A percentile compares a stretch with the other conserved stretches of the same genome.
Evolutionary conservation across 2,329 filamentous ascomycete genomes (phyloP).

Genomic region (Fonsecaea monophora): DNA sequence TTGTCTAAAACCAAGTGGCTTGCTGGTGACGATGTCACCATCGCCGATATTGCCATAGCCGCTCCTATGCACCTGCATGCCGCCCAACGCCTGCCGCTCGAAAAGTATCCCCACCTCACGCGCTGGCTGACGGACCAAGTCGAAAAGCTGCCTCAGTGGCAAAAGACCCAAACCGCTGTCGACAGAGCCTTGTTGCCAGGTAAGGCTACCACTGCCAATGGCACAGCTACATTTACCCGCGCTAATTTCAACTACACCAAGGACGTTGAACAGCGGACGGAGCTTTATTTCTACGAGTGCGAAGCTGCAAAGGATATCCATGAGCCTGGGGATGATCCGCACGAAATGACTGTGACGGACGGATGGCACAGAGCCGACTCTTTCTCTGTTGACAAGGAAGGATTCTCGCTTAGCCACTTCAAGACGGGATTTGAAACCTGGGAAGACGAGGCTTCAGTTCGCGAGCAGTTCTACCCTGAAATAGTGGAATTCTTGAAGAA

Average conservation of each 20-base stretch:
- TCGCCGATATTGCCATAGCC: constrained; percentile 53
- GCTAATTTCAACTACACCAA: constrained; percentile 58
- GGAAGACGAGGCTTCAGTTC: constrained; percentile 50
- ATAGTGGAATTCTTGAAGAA: constrained; percentile 56
- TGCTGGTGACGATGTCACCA: constrained; percentile 47
- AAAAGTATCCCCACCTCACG: constrained; percentile 48
- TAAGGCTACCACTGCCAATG: constrained; percentile 35
- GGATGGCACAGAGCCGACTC: constrained; percentile 52
- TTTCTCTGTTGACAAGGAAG: constrained; percentile 55
- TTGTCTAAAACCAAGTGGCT: constrained; percentile 50
- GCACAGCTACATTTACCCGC: constrained; percentile 45
- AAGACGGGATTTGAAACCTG: constrained; percentile 46
- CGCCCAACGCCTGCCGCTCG: constrained; percentile 47
- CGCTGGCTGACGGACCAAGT: constrained; percentile 49
- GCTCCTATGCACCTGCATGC: constrained; percentile 50
- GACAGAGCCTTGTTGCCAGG: constrained; percentile 47
- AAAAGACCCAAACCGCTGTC: constrained; percentile 50
- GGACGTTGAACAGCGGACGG: constrained; percentile 47
- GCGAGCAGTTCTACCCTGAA: constrained; percentile 54
- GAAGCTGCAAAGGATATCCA: constrained; percentile 49
- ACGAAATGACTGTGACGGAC: constrained; percentile 51
- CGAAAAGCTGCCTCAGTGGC: constrained; percentile 49
- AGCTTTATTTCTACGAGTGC: constrained; percentile 52
- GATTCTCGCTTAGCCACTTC: constrained; percentile 55
- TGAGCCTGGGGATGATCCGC: constrained; percentile 49